phyloP scores from a whole-genome alignment of 805 yeast species.

The Pichia deserticola region DNA sequence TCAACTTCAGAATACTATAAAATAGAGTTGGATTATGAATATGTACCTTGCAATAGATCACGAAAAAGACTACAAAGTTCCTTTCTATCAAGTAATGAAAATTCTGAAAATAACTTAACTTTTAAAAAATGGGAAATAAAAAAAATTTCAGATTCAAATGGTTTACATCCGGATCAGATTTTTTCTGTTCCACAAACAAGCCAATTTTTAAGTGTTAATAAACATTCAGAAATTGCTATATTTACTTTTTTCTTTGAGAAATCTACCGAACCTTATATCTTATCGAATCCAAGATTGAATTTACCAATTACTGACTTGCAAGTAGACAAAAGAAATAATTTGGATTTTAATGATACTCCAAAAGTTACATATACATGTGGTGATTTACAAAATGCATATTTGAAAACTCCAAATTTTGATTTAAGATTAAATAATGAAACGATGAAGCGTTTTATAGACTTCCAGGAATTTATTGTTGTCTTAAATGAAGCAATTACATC shows the following conservation, averaged over 20 bases:
- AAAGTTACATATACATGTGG: neutral
- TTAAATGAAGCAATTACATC: neutral
- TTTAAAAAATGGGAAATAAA: neutral
- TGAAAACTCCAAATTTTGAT: slow-evolving; percentile 1
- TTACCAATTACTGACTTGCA: neutral
- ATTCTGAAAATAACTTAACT: neutral
- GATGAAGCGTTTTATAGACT: neutral
- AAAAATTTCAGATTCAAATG: neutral
- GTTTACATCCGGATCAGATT: neutral
- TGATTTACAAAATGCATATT: neutral
- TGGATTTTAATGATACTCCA: neutral
- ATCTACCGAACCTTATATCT: neutral
- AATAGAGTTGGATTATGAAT: neutral
- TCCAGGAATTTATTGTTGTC: neutral
- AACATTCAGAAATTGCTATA: neutral
- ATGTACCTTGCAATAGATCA: neutral
- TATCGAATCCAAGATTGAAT: neutral
- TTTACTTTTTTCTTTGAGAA: neutral
- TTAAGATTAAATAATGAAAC: neutral
- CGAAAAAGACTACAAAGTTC: neutral
- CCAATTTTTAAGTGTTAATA: neutral
- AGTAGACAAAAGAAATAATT: neutral
- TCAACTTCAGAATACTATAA: neutral
- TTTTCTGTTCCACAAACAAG: neutral
- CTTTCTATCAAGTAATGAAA: neutral